These are phyloP conservation scores for Aegilops tauschii DNA, from an alignment of 176 grass and related monocot species.

Conservation along the genomic window DNA sequence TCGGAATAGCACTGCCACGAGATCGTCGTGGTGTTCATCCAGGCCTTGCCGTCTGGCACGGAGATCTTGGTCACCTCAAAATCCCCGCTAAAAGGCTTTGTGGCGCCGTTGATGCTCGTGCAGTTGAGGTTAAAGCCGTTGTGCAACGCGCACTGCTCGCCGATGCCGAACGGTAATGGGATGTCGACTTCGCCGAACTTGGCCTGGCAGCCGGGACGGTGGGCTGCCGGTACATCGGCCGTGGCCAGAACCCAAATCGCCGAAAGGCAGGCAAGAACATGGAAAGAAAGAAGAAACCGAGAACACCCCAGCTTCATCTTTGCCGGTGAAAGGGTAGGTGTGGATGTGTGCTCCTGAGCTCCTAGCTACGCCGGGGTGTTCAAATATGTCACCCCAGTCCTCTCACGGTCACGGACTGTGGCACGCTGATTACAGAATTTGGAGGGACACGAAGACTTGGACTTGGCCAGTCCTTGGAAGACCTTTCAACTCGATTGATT, in stretches of 20 bases:
- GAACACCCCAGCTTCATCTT: background rate
- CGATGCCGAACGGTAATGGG: background rate
- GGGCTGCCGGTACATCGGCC: background rate
- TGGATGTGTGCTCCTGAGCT: no score
- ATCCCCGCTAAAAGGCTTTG: background rate
- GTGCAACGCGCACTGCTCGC: background rate
- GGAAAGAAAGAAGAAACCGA: background rate
- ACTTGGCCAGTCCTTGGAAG: background rate
- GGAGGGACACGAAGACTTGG: background rate
- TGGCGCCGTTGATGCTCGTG: background rate
- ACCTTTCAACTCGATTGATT: no score
- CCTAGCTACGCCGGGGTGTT: no score
- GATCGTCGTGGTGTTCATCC: background rate
- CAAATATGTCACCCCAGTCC: no score
- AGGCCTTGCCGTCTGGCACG: background rate
- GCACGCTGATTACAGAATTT: background rate
- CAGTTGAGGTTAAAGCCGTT: background rate
- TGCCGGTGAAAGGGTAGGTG: no score
- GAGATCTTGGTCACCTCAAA: conserved; percentile 12
- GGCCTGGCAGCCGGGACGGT: background rate
- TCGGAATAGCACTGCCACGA: background rate
- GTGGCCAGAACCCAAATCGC: background rate
- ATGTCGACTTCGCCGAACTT: background rate
- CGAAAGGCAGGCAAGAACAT: background rate
- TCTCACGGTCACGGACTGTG: no score